Evolutionary conservation across 164 flowering plant genomes (phyloP), one percentile per base, ranked within the genome.

Genomic region (Saururus chinensis): DNA sequence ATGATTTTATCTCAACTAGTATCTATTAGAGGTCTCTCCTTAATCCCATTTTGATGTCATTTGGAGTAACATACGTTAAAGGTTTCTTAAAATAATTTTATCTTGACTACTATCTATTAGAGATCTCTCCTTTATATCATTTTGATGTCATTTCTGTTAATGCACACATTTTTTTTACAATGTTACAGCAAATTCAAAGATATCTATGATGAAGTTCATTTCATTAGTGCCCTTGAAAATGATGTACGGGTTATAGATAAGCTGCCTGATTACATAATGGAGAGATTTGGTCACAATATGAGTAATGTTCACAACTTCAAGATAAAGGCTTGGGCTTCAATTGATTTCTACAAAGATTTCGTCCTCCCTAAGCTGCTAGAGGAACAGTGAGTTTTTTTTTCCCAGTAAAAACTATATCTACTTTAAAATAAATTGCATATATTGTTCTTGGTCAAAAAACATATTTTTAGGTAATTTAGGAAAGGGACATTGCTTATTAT

Each of bases 321-420:
- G 74, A 66, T 92, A 40, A 88, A 88, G 76, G 99, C 99, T 23
- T 84, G 88, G 95, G 68, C 99, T 51, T 63, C 97, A n/a, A 69
- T 89, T 64, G 73, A 71, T 23, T 91, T 76, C 73, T 95, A 95
- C 71, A 74, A 57, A 74, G 97, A 87, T 59, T 69, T 66, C 12
- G 87, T 95, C 54, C 92, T 88, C 40, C 99, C 99, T 26, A 84
- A 66, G 75, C 74, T 95, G 40, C 85, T 82, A 59, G 97, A 95
- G 74, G 96, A 95, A 70, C 76, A 73, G 97, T 95, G 71, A 83
- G 89, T 48, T 60, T 22, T 20, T 17, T 60, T 4, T 12, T 45
- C 17, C 14, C 14, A 12, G 49, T 9, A 17, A 45, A 1, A 17
- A 45, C 49, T 45, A 12, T 17, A 0, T 45, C 11, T 12, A 12